A percentile compares a stretch with the other conserved stretches of the same genome.
Conservation (phyloP, 2,329 filamentous ascomycete genomes). For the Stachybotrys echinatus region DNA sequence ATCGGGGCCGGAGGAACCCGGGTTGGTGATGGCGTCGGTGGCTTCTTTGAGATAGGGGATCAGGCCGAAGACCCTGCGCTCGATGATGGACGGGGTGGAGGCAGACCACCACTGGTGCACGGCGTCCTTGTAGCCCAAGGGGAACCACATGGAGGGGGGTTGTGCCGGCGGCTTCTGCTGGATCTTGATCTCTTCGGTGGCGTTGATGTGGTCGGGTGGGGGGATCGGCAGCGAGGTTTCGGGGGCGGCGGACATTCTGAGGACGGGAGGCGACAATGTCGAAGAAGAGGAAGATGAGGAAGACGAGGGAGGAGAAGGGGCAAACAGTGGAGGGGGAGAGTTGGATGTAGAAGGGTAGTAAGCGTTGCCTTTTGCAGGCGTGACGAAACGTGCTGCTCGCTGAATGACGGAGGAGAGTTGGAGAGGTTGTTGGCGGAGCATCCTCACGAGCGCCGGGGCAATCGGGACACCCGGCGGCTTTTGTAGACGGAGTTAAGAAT, state of each 20-base stretch:
- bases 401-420: not conserved
- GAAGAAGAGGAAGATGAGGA: constrained; percentile 9
- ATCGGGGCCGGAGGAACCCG: constrained; percentile 60
- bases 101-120: constrained; percentile 92
- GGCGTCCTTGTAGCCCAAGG: constrained; percentile 85
- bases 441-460: not conserved
- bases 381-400: too few species aligned
- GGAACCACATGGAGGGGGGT: constrained; percentile 55
- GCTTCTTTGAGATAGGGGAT: constrained; percentile 78
- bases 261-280: constrained; percentile 3
- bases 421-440: not conserved
- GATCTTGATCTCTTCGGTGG: constrained; percentile 3
- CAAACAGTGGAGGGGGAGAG: not conserved
- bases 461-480: not conserved
- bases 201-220: constrained; percentile 13
- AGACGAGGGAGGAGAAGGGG: too few species aligned
- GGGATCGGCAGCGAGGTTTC: constrained; percentile 10
- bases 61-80: constrained; percentile 81
- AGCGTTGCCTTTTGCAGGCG: too few species aligned
- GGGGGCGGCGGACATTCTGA: not conserved
- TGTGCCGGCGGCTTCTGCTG: constrained; percentile 21
- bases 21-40: constrained; percentile 57
- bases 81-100: constrained; percentile 75
- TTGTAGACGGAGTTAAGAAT: not conserved
- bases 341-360: not conserved